A percentile compares a stretch with the other conserved stretches of the same genome.
Conservation (phyloP, 371 early-diverging fungal genomes). For the Rhizopus arrhizus region DNA sequence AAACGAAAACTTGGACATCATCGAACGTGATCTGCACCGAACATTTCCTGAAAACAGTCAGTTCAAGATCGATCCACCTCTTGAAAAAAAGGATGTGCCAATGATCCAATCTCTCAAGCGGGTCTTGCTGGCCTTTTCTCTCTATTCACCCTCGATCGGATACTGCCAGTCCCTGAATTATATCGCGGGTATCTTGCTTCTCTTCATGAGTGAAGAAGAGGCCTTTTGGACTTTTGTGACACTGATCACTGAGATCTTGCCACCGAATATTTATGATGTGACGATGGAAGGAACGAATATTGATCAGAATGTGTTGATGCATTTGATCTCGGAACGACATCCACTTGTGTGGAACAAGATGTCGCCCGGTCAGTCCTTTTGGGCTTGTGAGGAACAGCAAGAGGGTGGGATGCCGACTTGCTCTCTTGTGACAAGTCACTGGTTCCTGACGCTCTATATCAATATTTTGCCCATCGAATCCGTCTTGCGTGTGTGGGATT, state of each 20-base stretch:
- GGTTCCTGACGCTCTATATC: conserved; percentile 84
- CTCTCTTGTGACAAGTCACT: conserved; percentile 79
- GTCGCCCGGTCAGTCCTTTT: conserved; percentile 51
- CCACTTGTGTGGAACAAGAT: conserved; percentile 60
- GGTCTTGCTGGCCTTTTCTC: conserved; percentile 71
- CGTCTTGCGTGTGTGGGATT: conserved; percentile 84
- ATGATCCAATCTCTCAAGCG: conserved; percentile 69
- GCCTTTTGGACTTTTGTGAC: conserved; percentile 84
- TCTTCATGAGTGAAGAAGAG: conserved; percentile 79
- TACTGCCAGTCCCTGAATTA: conserved; percentile 90
- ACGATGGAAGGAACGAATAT: conserved; percentile 82
- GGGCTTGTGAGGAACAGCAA: conserved; percentile 55
- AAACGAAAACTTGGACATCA: conserved; percentile 74
- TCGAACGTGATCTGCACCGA: conserved; percentile 85
- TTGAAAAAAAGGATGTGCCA: conserved; percentile 47
- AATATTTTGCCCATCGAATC: conserved; percentile 76
- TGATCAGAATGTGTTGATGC: conserved; percentile 79
- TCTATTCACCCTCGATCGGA: conserved; percentile 72
- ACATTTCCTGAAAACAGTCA: conserved; percentile 80
- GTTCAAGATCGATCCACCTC: conserved; percentile 43
- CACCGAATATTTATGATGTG: conserved; percentile 77
- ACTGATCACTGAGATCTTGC: conserved; percentile 72
- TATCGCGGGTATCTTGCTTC: conserved; percentile 77
- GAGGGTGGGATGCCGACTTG: conserved; percentile 69
- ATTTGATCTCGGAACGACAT: conserved; percentile 56